phyloP scores from a whole-genome alignment of 345 rosid genomes.

The Aquilaria sinensis region DNA sequence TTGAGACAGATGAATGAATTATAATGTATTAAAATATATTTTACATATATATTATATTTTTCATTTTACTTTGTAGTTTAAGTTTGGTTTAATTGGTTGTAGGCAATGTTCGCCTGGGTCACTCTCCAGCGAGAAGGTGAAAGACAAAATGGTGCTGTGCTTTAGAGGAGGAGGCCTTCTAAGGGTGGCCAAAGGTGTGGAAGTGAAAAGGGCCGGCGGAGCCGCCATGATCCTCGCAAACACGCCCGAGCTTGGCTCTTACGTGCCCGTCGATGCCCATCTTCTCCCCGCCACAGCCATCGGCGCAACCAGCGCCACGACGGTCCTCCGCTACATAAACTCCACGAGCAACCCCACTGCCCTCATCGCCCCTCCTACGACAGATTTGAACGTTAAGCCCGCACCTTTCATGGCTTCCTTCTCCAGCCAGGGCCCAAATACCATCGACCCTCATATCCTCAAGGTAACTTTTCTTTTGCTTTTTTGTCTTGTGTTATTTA shows the following conservation, averaged over 20 bases:
- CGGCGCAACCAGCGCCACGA: slow-evolving; percentile 15
- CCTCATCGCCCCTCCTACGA: slow-evolving; percentile 30
- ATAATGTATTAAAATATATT: no score
- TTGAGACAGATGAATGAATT: no score
- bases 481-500: not conserved
- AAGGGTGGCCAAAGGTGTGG: slow-evolving; percentile 59
- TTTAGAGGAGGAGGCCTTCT: slow-evolving; percentile 44
- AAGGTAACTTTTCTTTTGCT: slow-evolving; percentile 38
- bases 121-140: slow-evolving; percentile 43
- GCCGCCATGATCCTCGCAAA: slow-evolving; percentile 68
- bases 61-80: not conserved
- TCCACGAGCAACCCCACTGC: slow-evolving; percentile 53
- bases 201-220: slow-evolving; percentile 81
- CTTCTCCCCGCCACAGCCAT: slow-evolving; percentile 56
- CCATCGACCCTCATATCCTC: slow-evolving; percentile 51
- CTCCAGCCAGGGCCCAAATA: slow-evolving; percentile 70
- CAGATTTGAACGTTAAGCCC: slow-evolving; percentile 35
- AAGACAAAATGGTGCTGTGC: slow-evolving; percentile 84
- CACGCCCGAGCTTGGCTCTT: slow-evolving; percentile 22
- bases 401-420: slow-evolving; percentile 72
- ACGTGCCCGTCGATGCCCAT: slow-evolving; percentile 34
- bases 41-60: not conserved
- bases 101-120: slow-evolving; percentile 75
- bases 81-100: not conserved
- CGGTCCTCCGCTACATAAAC: slow-evolving; percentile 50